Conservation (phyloP, 148 eudicot species). For the Spergularia bocconei region DNA sequence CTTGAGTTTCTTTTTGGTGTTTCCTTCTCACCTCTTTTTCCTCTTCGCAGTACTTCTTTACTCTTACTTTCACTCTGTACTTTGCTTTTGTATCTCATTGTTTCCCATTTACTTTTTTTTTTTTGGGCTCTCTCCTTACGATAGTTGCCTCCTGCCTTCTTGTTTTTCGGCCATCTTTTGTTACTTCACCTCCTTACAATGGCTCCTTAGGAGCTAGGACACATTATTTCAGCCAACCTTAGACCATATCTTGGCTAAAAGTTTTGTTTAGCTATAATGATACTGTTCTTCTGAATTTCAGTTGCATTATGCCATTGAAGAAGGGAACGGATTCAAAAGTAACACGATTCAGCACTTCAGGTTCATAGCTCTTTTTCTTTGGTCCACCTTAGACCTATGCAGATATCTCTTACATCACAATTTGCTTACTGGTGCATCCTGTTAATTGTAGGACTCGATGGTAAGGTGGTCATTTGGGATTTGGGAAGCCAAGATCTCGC, state of each 20-base stretch:
- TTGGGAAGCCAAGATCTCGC: constrained; percentile 62
- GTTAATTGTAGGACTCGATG: constrained; percentile 70
- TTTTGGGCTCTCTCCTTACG: not conserved
- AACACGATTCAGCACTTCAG: constrained; percentile 87
- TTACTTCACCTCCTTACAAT: not conserved
- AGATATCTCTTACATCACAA: not conserved
- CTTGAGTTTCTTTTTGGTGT: not conserved
- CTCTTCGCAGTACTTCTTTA: not conserved
- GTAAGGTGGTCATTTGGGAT: constrained; percentile 88
- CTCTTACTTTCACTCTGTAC: not conserved
- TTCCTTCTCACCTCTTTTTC: not conserved
- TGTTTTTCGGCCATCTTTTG: not conserved
- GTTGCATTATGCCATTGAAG: constrained; percentile 76
- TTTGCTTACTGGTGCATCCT: not conserved
- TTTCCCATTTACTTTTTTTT: too few relatives aligned
- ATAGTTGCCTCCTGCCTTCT: not conserved
- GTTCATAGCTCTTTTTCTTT: constrained; percentile 31
- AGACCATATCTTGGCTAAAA: not conserved
- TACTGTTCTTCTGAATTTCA: constrained; percentile 25
- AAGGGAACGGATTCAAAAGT: constrained; percentile 43
- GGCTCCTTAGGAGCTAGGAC: not conserved
- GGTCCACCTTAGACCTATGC: not conserved
- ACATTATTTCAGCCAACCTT: not conserved
- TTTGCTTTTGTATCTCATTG: not conserved
- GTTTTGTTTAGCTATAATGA: not conserved